Base-by-base conservation (phyloP, 148 eudicot species). In the Mesembryanthemum crystallinum region DNA sequence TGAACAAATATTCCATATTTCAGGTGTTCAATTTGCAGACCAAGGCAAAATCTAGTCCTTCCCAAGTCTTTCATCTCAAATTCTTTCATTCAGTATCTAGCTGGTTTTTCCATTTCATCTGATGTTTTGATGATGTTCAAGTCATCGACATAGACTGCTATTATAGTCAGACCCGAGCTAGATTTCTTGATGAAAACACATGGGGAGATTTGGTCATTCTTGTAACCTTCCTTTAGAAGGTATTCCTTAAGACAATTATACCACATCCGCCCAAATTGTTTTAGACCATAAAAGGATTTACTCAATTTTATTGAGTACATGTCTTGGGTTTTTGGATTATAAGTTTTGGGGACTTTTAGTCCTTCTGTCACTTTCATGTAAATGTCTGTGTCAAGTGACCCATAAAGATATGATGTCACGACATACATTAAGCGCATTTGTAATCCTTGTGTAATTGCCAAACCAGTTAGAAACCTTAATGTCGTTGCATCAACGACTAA, bases 121-220 rank as follows among this genome's bases (percentile, higher is more conserved):
- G 58, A 3, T 1, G 58, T 52, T 18, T 11, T n/a, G 23, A 52
- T 52, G 58, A 52, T 52, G 23, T 52, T 52, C 23, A 52, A 52
- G 14, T 47, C 59, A 51, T 75, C 71, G 49, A 49, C 69, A 65
- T 75, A 75, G 17, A 75, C n/a, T 20, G 32, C 51, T 29, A 65
- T 64, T 2, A 75, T 75, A 4, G 51, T 47, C 49, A 75, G 45
- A 20, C 63, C 24, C 4, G 32, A 75, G 8, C 12, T 23, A 0
- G 37, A 45, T 39, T 37, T 29, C n/a, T 51, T 64, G 39, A 51
- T 64, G n/a, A 20, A 75, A 75, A 74, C 32, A 49, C 59, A 74
- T 62, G 28, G 69, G 18, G 69, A 13, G 7, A 63, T 62, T 15
- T 20, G 27, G 49, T 74, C 62, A 51, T 72, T 74, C 21, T 29